Evolutionary conservation across 176 grass and related monocot genomes (phyloP).

Genomic region (Thinopyrum elongatum): DNA sequence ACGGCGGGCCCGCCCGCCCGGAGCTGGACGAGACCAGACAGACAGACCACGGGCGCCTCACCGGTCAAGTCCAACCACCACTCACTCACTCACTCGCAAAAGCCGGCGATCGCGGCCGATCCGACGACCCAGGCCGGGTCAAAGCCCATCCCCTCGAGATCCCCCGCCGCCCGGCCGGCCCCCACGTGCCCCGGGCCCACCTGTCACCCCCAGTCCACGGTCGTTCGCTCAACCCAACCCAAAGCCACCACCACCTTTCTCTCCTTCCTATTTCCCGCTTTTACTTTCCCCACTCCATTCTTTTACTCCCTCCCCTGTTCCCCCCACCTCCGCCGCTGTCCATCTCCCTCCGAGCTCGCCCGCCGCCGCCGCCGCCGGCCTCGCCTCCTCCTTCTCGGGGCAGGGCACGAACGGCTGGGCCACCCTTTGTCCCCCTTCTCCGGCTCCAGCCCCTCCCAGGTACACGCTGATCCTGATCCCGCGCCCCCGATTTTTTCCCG

Average conservation of each 20-base stretch:
- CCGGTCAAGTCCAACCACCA: background rate
- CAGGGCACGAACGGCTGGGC: too few relatives aligned
- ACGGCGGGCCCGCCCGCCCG: too few relatives aligned
- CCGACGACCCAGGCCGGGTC: background rate
- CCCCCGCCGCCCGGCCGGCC: background rate
- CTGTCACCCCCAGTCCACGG: background rate
- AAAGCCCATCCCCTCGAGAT: conserved; percentile 17
- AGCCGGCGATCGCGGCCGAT: conserved; percentile 8
- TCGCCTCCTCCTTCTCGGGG: background rate
- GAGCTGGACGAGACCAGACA: too few relatives aligned
- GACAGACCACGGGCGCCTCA: background rate
- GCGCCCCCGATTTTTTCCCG: background rate
- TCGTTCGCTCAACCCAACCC: background rate
- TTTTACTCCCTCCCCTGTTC: background rate
- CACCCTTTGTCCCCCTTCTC: too few relatives aligned
- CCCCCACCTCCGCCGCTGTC: background rate
- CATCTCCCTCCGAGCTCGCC: background rate
- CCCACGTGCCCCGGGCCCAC: background rate
- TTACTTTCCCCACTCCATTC: background rate
- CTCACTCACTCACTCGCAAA: background rate
- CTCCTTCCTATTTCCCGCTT: background rate
- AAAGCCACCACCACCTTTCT: background rate
- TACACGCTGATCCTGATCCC: background rate
- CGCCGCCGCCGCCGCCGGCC: background rate
- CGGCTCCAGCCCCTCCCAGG: background rate